These are phyloP conservation scores for Fusarium stilboides DNA, from an alignment of 2,329 filamentous ascomycete species.

Conservation along the genomic window DNA sequence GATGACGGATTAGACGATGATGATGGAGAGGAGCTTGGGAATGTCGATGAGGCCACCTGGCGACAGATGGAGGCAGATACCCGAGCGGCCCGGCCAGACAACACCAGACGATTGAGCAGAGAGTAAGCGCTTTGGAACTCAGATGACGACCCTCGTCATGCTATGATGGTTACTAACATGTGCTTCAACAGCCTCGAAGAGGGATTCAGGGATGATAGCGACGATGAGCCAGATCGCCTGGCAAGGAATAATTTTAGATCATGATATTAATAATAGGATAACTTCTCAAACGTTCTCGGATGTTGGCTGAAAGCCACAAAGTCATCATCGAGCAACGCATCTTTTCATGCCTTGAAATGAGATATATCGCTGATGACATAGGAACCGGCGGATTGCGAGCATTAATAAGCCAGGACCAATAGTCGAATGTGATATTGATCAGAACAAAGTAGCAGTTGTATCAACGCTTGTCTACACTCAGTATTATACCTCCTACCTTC, in stretches of 20 bases:
- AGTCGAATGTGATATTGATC: background rate
- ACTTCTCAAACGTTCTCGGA: background rate
- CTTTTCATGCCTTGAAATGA: background rate
- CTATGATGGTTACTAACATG: constrained; percentile 29
- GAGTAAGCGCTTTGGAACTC: constrained; percentile 66
- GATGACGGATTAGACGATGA: constrained; percentile 67
- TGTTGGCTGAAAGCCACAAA: background rate
- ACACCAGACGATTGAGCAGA: constrained; percentile 77
- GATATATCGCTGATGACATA: too few species aligned
- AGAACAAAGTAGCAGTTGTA: background rate
- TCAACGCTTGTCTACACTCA: constrained; percentile 10
- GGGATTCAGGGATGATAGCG: constrained; percentile 64
- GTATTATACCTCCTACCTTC: constrained; percentile 3
- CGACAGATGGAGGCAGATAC: constrained; percentile 58
- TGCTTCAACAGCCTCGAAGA: constrained; percentile 69
- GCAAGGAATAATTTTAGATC: constrained; percentile 44
- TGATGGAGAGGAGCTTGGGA: constrained; percentile 79
- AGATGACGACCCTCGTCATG: background rate
- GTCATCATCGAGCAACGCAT: background rate
- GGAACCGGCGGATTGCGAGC: background rate
- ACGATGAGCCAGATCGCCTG: constrained; percentile 56
- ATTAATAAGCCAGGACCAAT: background rate
- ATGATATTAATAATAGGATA: constrained; percentile 17
- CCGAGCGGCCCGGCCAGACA: constrained; percentile 60
- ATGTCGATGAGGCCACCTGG: constrained; percentile 67